Percentiles rank a stretch among this genome's conserved stretches.
Evolutionary conservation across 1,139 yeast genomes (phyloP).

Genomic region (Maudiozyma humilis): DNA sequence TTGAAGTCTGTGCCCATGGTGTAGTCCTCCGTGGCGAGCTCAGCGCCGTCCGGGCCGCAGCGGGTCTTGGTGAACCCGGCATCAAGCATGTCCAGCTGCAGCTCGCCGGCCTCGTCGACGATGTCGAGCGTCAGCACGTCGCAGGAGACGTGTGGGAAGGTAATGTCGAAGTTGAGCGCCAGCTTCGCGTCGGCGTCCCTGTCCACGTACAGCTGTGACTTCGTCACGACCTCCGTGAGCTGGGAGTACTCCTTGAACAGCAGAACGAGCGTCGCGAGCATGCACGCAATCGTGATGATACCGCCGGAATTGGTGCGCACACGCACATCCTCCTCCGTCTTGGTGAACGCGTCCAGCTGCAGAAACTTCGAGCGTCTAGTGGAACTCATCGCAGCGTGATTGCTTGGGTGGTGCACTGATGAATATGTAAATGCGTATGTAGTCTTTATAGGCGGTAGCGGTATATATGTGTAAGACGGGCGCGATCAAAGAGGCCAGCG

Average conservation of each 20-base stretch:
- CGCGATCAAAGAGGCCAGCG: not conserved
- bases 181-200: constrained; percentile 69
- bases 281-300: constrained; percentile 65
- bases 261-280: constrained; percentile 52
- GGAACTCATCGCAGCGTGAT: not conserved
- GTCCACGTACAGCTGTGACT: constrained; percentile 85
- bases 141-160: constrained; percentile 82
- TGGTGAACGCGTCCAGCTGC: constrained; percentile 69
- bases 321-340: constrained; percentile 88
- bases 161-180: constrained; percentile 70
- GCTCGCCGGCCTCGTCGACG: constrained; percentile 80
- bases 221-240: constrained; percentile 54
- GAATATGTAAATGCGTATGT: not conserved
- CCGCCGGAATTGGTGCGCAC: constrained; percentile 89
- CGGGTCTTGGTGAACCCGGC: constrained; percentile 69
- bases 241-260: constrained; percentile 68
- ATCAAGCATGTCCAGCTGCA: constrained; percentile 61
- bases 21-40: constrained; percentile 23
- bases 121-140: constrained; percentile 54
- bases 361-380: constrained; percentile 19
- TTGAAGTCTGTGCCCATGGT: constrained; percentile 32
- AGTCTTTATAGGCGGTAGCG: too few relatives aligned
- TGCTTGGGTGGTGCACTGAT: not conserved
- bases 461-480: too few relatives aligned
- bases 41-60: constrained; percentile 32